Evolutionary conservation across 371 early-diverging fungal genomes (phyloP), one percentile per base, ranked within the genome.

Genomic region (Rhizopus microsporus): DNA sequence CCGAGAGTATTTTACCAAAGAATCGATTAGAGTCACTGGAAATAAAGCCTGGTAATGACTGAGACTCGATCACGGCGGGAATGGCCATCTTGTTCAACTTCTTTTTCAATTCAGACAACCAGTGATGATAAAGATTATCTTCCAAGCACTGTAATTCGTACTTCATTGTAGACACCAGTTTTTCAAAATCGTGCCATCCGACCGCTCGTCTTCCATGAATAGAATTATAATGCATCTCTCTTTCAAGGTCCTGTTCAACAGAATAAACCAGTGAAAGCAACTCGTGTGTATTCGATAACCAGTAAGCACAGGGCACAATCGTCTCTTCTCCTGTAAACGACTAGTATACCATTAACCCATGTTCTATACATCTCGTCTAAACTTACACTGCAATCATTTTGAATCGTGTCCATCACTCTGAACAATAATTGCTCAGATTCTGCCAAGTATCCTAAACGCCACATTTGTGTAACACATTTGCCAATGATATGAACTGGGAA

Each of bases 401-500:
- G 92, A 50, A 94, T 84, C 0, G 93, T 87, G 64, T 91, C 88
- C 84, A 95, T 93, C 29, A 91, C 90, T 54, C 91, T 90, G 65
- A 89, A 83, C 67, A 95, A 78, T 34, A 95, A 72, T 8, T 85
- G 79, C 57, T 90, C 89, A 52, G 95, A 93, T 56, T 92, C 89
- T 8, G 81, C 79, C 52, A 88, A 74, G 61, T 91, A 83, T 45
- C 94, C 92, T 71, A 87, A 83, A 65, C 88, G 87, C 84, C 94
- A 88, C 90, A 94, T 88, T 74, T 95, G 92, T 29, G 89, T 89
- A 17, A 92, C 86, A 67, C 87, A 82, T 57, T 88, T 65, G 23
- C 95, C 93, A 54, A 96, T 95, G 58, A 94, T 72, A 59, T 96
- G 95, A 7, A 96, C 93, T 0, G 96, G 96, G 88, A 95, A 95